Evolutionary conservation across 2,329 filamentous ascomycete genomes (phyloP).

Genomic region (Passalora sequoiae): DNA sequence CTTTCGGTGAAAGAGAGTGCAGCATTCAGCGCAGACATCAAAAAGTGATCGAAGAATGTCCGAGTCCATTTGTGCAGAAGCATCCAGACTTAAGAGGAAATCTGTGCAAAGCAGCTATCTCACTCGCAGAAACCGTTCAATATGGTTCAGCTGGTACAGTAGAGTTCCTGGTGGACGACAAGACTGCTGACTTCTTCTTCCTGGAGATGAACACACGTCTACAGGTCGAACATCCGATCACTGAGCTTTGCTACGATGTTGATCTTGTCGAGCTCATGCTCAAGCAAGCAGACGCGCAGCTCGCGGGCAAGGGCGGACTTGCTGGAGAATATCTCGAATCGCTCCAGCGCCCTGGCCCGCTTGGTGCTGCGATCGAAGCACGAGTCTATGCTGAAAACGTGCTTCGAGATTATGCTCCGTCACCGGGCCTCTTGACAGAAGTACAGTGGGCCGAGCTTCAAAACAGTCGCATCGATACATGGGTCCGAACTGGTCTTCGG

Average conservation of each 20-base stretch:
- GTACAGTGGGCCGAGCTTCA: conserved; percentile 50
- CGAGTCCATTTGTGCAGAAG: conserved; percentile 60
- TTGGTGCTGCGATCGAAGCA: conserved; percentile 50
- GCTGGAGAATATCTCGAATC: conserved; percentile 38
- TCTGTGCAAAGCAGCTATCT: conserved; percentile 64
- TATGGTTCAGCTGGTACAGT: conserved; percentile 88
- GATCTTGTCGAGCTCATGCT: conserved; percentile 55
- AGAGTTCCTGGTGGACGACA: conserved; percentile 84
- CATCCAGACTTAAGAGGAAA: conserved; percentile 54
- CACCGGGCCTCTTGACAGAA: conserved; percentile 54
- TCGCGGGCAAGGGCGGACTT: conserved; percentile 44
- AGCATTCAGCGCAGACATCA: conserved; percentile 82
- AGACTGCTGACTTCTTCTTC: conserved; percentile 70
- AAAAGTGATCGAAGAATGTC: conserved; percentile 86
- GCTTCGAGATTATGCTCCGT: conserved; percentile 53
- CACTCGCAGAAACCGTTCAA: conserved; percentile 51
- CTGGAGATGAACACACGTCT: conserved; percentile 57
- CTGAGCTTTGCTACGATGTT: conserved; percentile 51
- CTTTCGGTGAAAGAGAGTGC: conserved; percentile 84
- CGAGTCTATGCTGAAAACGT: conserved; percentile 57
- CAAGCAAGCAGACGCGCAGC: conserved; percentile 49
- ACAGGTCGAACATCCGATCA: conserved; percentile 56
- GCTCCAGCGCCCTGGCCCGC: conserved; percentile 41
- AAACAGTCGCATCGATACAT: conserved; percentile 57
- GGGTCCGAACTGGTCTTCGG: conserved; percentile 54